Conservation (phyloP, 176 grass and related monocot species). For the Oryza nivara region DNA sequence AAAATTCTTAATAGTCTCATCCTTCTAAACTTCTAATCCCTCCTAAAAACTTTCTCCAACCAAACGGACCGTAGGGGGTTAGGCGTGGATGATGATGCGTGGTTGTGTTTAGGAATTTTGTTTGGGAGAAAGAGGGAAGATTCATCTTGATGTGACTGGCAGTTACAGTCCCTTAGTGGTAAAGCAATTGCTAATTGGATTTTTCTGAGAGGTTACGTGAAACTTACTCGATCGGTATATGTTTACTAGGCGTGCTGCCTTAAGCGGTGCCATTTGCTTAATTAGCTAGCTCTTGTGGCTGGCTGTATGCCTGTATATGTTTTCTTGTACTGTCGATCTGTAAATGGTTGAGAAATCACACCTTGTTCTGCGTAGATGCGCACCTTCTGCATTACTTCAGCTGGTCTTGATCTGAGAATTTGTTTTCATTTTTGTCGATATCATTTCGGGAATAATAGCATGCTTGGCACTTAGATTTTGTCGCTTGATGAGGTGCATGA, state of each 20-base stretch:
- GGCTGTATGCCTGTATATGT: too few species aligned
- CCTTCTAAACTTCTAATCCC: too few species aligned
- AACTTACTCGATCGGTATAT: constrained; percentile 1
- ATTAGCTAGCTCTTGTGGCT: too few species aligned
- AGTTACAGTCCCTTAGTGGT: constrained; percentile 21
- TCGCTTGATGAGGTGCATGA: neutral
- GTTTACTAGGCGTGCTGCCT: neutral
- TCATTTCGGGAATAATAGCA: neutral
- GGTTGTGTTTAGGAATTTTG: neutral
- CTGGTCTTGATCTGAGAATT: neutral
- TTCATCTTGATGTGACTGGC: constrained; percentile 34
- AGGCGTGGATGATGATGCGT: neutral
- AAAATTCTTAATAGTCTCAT: too few species aligned
- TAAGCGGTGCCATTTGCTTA: neutral
- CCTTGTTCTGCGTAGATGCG: neutral
- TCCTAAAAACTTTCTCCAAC: too few species aligned
- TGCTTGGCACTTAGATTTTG: neutral
- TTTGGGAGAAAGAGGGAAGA: constrained; percentile 11
- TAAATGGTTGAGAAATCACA: neutral
- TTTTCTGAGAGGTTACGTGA: constrained; percentile 18
- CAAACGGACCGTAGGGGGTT: too few species aligned
- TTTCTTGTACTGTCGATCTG: too few species aligned
- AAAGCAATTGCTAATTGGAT: constrained; percentile 34
- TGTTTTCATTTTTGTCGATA: neutral
- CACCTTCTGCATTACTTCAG: neutral